phyloP scores from a whole-genome alignment of 306 rosid genomes.

The Trifolium repens region DNA sequence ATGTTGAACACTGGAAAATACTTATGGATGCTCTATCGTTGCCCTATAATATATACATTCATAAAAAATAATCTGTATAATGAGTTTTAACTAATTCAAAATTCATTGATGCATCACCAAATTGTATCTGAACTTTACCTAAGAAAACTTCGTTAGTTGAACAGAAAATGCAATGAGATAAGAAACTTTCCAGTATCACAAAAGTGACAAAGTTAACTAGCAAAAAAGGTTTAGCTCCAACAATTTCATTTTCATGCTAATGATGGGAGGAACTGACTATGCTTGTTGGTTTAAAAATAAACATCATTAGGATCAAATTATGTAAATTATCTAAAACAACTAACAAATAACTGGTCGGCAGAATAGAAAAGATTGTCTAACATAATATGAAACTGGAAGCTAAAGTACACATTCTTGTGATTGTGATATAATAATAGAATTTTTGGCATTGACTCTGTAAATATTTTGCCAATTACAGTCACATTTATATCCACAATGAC shows the following conservation, averaged over 20 bases:
- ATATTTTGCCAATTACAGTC: constrained; percentile 18
- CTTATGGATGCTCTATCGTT: not conserved
- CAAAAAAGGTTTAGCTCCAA: not conserved
- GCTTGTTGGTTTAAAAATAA: not conserved
- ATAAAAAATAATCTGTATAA: not conserved
- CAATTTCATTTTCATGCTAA: not conserved
- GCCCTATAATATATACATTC: not conserved
- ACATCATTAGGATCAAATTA: not conserved
- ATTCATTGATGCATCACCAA: not conserved
- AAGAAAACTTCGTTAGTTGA: not conserved
- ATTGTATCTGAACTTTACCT: not conserved
- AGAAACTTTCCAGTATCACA: not conserved
- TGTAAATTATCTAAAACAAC: constrained; percentile 25
- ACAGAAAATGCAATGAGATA: not conserved
- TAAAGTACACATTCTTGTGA: not conserved
- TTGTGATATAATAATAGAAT: not conserved
- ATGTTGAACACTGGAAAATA: not conserved
- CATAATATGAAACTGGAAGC: not conserved
- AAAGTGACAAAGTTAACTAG: not conserved
- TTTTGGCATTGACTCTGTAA: constrained; percentile 19
- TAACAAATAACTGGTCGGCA: not conserved
- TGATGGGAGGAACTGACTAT: constrained; percentile 7
- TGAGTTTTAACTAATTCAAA: not conserved
- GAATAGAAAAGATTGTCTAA: constrained; percentile 1
- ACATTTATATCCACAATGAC: not conserved